phyloP scores from a whole-genome alignment of 2,329 filamentous ascomycete species.

The Fusarium sp. region DNA sequence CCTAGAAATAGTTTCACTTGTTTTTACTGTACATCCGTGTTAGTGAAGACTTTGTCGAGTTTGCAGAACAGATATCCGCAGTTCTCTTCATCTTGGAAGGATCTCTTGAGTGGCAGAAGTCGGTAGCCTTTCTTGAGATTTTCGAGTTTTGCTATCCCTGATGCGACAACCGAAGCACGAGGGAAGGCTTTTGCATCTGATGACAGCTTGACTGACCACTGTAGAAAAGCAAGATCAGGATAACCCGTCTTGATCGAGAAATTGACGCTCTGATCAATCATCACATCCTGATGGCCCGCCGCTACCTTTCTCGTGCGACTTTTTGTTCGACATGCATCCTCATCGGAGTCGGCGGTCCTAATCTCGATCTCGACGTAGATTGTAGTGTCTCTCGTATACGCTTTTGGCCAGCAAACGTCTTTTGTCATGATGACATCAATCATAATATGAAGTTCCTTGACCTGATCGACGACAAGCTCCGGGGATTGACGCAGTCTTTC shows the following conservation, averaged over 20 bases:
- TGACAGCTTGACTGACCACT: background rate
- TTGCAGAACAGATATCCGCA: slow-evolving; percentile 19
- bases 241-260: background rate
- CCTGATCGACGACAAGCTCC: background rate
- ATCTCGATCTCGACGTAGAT: slow-evolving; percentile 6
- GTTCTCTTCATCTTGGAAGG: background rate
- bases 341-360: background rate
- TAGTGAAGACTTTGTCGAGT: background rate
- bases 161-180: background rate
- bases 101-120: background rate
- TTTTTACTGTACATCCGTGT: too few species aligned
- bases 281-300: rapidly evolving
- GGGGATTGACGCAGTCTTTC: background rate
- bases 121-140: slow-evolving; percentile 23
- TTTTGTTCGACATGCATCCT: background rate
- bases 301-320: background rate
- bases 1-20: background rate
- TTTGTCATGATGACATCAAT: slow-evolving; percentile 15
- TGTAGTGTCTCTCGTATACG: rapidly evolving
- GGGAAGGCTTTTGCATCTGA: background rate
- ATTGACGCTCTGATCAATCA: slow-evolving; percentile 8
- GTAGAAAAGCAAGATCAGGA: slow-evolving; percentile 8
- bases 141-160: slow-evolving; percentile 5
- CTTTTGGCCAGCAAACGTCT: background rate
- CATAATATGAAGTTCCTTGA: background rate